phyloP scores from a whole-genome alignment of 176 grass and related monocot species.

The Echinochloa phyllopogon region DNA sequence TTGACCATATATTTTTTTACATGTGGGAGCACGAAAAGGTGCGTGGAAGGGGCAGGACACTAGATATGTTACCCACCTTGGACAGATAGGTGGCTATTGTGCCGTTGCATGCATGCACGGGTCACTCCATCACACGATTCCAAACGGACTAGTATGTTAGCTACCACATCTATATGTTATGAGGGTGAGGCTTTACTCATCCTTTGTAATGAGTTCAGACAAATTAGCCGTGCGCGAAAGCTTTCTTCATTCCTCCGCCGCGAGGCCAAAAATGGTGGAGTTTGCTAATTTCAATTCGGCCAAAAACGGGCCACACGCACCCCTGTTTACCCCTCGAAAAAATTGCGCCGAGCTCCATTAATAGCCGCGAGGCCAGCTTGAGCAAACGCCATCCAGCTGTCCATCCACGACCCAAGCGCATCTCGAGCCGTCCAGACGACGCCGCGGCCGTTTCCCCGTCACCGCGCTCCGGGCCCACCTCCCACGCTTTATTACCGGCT shows the following conservation, averaged over 20 bases:
- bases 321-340: neutral
- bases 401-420: neutral
- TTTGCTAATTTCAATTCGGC: constrained; percentile 9
- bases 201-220: too few species aligned
- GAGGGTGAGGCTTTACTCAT: too few species aligned
- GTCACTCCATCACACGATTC: too few species aligned
- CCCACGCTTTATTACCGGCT: constrained; percentile 12
- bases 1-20: too few species aligned
- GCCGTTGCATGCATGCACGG: too few species aligned
- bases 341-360: neutral
- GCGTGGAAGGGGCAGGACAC: too few species aligned
- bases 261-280: constrained; percentile 12
- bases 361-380: constrained; percentile 27
- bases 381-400: constrained; percentile 26
- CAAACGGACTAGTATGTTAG: too few species aligned
- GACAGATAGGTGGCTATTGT: too few species aligned
- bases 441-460: neutral
- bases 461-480: constrained; percentile 21
- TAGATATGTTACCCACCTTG: too few species aligned
- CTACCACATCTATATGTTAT: too few species aligned
- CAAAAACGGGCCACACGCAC: constrained; percentile 3
- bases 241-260: neutral
- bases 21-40: too few species aligned
- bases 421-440: constrained; percentile 8
- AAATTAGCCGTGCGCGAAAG: neutral